Percentiles rank a stretch among this genome's conserved stretches.
Evolutionary conservation across 352 stramenopile species (phyloP).

Genomic region (Pythium sp.): DNA sequence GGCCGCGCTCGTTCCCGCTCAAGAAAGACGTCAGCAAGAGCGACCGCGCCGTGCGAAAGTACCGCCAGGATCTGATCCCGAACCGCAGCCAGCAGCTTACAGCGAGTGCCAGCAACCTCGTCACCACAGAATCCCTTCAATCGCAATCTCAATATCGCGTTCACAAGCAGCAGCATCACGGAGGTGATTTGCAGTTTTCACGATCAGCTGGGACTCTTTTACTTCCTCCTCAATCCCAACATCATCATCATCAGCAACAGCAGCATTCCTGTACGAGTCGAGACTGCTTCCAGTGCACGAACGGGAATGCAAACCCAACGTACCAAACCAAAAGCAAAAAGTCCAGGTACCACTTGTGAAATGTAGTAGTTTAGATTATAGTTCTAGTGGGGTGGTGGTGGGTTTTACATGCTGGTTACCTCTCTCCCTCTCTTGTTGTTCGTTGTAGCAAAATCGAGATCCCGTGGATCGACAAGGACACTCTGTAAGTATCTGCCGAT

Average conservation of each 20-base stretch:
- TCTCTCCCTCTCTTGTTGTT: neutral
- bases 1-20: constrained; percentile 31
- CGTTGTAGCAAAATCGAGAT: constrained; percentile 7
- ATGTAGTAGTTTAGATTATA: neutral
- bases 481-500: constrained; percentile 1
- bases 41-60: constrained; percentile 66
- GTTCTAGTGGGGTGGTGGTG: neutral
- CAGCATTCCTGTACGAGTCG: constrained; percentile 31
- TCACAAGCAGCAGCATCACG: neutral
- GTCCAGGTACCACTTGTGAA: constrained; percentile 3
- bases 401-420: neutral
- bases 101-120: constrained; percentile 32
- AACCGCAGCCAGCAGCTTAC: constrained; percentile 51
- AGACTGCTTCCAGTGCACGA: constrained; percentile 61
- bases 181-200: constrained; percentile 22
- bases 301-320: neutral
- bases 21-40: constrained; percentile 51
- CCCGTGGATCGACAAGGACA: constrained; percentile 12
- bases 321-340: constrained; percentile 1
- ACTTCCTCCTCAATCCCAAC: neutral
- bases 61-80: constrained; percentile 60
- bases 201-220: constrained; percentile 19
- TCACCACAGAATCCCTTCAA: neutral
- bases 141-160: neutral
- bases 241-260: neutral